Evolutionary conservation across 2,329 filamentous ascomycete species (phyloP), one percentile per base, ranked within the genome.

Genomic region (Colletotrichum gigasporum): DNA sequence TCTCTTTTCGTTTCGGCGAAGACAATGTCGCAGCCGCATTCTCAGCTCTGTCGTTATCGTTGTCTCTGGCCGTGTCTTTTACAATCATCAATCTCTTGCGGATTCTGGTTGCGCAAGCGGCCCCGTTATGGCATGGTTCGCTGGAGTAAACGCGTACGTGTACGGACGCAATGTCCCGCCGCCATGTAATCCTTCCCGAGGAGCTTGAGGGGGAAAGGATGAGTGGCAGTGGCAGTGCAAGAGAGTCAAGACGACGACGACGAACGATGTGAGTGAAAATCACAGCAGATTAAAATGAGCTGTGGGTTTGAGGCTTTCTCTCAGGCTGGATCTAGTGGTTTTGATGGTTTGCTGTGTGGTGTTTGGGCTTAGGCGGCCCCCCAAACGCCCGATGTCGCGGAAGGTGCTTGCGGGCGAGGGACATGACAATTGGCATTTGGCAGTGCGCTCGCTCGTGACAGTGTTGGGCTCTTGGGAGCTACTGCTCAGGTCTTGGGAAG

Each of bases 201-300:
- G 16, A 39, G 16, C 35, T 26, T 51, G 18, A 16, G 35, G 26
- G 14, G 22, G 18, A 12, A 45, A 24, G 12, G 8, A 45, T 26
- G n/a, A n/a, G 20, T 20, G 28, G 45, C 24, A 39, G 60, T 60
- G 60, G 60, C 60, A 63, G 60, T 63, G 60, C 60, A 59, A 45
- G 30, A 53, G 39, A 60, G 39, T 53, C 45, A 53, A 52, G 39
- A 47, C 35, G 47, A 52, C 18, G 37, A 41, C 18, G 12, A 47
- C 26, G 37, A n/a, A 34, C 35, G 39, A 52, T n/a, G 47, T 35
- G 28, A 24, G 18, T n/a, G 37, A 51, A 41, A 20, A 53, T n/a
- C 44, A 18, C 22, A 14, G 26, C 22, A 47, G 30, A 56, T 45
- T 34, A 39, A 63, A 59, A 59, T 59, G 45, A 52, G 24, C 6